Evolutionary conservation across 306 rosid genomes (phyloP).

Genomic region (Hylodesmum podocarpum): DNA sequence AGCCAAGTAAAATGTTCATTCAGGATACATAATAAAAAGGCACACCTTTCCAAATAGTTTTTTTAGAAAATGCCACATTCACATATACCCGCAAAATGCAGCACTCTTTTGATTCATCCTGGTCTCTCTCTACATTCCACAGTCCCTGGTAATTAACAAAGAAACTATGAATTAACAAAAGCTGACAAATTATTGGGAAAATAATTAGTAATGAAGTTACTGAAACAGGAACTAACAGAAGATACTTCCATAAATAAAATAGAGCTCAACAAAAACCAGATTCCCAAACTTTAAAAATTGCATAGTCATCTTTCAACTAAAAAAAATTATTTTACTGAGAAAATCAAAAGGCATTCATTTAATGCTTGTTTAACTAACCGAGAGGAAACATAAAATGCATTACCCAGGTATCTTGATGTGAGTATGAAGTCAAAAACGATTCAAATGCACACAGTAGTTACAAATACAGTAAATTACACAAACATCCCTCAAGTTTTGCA

Average conservation of each 20-base stretch:
- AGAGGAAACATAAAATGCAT: slow-evolving; percentile 7
- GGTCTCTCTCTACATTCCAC: slow-evolving; percentile 73
- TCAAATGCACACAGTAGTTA: neutral
- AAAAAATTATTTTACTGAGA: neutral
- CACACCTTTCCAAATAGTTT: slow-evolving; percentile 86
- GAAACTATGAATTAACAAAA: slow-evolving; percentile 19
- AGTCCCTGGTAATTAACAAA: slow-evolving; percentile 48
- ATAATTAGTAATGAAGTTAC: neutral
- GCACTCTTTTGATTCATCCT: slow-evolving; percentile 56
- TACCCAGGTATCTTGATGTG: neutral
- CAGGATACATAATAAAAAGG: neutral
- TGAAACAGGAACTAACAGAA: neutral
- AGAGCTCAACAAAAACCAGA: neutral
- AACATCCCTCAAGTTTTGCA: too few relatives aligned
- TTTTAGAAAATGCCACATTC: slow-evolving; percentile 78
- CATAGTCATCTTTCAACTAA: neutral
- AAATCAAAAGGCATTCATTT: neutral
- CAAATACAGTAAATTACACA: too few relatives aligned
- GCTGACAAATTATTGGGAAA: neutral
- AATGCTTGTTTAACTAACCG: neutral
- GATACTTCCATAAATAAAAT: neutral
- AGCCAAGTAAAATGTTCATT: slow-evolving; percentile 6
- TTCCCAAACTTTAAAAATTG: neutral
- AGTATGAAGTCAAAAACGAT: neutral
- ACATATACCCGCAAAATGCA: slow-evolving; percentile 65